A percentile compares a stretch with the other conserved stretches of the same genome.
Evolutionary conservation across 371 early-diverging fungal genomes (phyloP).

Genomic region (Capniomyces stellatus): DNA sequence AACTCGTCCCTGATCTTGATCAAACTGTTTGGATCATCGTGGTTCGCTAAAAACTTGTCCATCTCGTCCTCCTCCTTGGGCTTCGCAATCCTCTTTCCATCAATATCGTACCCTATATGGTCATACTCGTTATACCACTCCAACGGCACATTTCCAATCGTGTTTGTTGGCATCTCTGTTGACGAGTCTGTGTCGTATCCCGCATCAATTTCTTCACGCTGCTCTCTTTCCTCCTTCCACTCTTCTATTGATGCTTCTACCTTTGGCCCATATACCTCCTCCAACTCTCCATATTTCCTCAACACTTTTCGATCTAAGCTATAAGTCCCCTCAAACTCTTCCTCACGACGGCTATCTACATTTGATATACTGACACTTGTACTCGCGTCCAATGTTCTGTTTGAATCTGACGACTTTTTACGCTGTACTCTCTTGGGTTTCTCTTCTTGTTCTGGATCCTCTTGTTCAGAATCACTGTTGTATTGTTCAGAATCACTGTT

Average conservation of each 20-base stretch:
- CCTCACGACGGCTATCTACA: background rate
- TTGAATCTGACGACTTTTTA: background rate
- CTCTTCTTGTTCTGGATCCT: background rate
- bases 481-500: background rate
- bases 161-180: conserved; percentile 67
- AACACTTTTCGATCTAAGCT: background rate
- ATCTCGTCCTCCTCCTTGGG: conserved; percentile 74
- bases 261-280: conserved; percentile 2
- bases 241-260: conserved; percentile 16
- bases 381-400: background rate
- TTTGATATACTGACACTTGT: background rate
- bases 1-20: conserved; percentile 61
- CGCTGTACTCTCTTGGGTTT: background rate
- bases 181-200: conserved; percentile 80
- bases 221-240: conserved; percentile 26
- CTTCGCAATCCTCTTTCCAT: conserved; percentile 74
- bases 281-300: background rate
- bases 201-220: conserved; percentile 71
- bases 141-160: conserved; percentile 84
- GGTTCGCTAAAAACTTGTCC: conserved; percentile 72
- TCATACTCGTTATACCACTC: conserved; percentile 92
- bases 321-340: background rate
- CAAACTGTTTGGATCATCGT: conserved; percentile 89
- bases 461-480: background rate
- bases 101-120: conserved; percentile 89